phyloP scores from a whole-genome alignment of 129 eudicot species.

The Artemisia tridentata region DNA sequence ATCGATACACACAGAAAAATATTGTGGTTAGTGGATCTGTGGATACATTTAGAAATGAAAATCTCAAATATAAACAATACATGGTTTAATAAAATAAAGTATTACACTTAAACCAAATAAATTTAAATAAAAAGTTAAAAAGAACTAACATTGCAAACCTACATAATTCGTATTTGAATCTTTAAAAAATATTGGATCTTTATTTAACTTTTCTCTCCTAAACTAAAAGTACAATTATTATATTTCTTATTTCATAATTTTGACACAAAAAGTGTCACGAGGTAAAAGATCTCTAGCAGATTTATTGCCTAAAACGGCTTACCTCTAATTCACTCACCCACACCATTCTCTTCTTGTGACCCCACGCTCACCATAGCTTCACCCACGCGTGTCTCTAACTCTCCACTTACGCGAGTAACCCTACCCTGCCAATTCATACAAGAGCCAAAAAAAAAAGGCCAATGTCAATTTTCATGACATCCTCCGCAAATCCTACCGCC shows the following conservation, averaged over 20 bases:
- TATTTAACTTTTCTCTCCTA: too few species aligned
- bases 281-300: slow-evolving; percentile 18
- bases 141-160: too few species aligned
- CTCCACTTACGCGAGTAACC: background rate
- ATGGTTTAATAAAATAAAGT: too few species aligned
- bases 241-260: background rate
- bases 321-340: background rate
- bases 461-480: slow-evolving; percentile 15
- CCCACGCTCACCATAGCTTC: background rate
- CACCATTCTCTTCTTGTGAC: background rate
- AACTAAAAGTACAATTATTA: too few species aligned
- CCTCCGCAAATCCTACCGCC: slow-evolving; percentile 19
- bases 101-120: too few species aligned
- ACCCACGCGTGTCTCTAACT: background rate
- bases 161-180: too few species aligned
- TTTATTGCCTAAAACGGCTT: slow-evolving; percentile 15
- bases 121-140: too few species aligned
- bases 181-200: too few species aligned
- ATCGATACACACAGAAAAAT: too few species aligned
- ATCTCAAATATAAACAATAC: too few species aligned
- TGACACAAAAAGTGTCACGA: background rate
- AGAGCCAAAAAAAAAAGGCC: slow-evolving; percentile 15
- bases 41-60: too few species aligned
- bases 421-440: slow-evolving; percentile 1
- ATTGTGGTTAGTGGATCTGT: too few species aligned